Conservation (phyloP, 2,329 filamentous ascomycete species). For the Iodosphaeria phyllophila region DNA sequence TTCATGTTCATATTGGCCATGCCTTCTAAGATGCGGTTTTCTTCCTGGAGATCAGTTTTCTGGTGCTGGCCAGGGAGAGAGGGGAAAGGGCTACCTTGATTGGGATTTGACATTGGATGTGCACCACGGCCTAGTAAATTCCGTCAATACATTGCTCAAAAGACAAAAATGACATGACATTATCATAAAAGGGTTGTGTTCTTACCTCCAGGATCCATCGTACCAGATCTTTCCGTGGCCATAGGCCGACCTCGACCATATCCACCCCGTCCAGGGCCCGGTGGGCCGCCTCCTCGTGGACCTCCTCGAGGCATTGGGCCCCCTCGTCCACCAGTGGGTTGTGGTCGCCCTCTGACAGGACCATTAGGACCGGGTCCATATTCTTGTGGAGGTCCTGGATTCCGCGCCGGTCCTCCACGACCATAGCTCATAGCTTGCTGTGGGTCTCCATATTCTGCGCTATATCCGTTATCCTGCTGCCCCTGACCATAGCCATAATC, state of each 20-base stretch:
- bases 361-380: slow-evolving; percentile 20
- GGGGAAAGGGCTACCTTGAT: slow-evolving; percentile 19
- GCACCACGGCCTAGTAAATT: slow-evolving; percentile 7
- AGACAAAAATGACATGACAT: neutral
- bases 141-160: slow-evolving; percentile 5
- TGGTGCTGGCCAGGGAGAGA: slow-evolving; percentile 21
- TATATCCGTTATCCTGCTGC: too few relatives aligned
- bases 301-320: slow-evolving; percentile 23
- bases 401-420: slow-evolving; percentile 20
- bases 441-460: slow-evolving; percentile 16
- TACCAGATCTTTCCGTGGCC: slow-evolving; percentile 17
- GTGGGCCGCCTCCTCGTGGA: slow-evolving; percentile 9
- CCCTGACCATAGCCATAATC: slow-evolving; percentile 21
- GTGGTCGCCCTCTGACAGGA: slow-evolving; percentile 20
- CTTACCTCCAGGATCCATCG: slow-evolving; percentile 18
- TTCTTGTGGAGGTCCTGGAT: slow-evolving; percentile 21
- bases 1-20: slow-evolving; percentile 23
- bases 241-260: slow-evolving; percentile 19
- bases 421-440: slow-evolving; percentile 25
- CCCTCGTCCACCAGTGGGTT: slow-evolving; percentile 24
- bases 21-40: slow-evolving; percentile 19
- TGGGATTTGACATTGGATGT: slow-evolving; percentile 8
- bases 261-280: slow-evolving; percentile 10
- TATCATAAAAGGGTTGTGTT: neutral
- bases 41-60: slow-evolving; percentile 20